Conservation (phyloP, 2,329 filamentous ascomycete genomes). For the Paramyrothecium sp. region DNA sequence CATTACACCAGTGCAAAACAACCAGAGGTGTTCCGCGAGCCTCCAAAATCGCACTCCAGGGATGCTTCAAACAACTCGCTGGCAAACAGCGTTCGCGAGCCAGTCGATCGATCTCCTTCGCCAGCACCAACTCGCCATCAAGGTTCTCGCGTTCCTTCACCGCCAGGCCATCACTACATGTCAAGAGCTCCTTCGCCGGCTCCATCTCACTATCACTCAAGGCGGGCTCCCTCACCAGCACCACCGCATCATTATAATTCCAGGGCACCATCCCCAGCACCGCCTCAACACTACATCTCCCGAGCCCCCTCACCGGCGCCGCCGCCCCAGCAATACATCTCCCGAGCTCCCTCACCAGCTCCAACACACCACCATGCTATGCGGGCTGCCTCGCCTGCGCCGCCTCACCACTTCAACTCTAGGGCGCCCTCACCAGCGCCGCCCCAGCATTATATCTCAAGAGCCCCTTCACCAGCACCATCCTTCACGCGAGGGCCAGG, state of each 20-base stretch:
- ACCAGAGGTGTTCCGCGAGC: slow-evolving; percentile 53
- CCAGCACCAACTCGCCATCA: slow-evolving; percentile 26
- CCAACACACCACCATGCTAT: slow-evolving; percentile 24
- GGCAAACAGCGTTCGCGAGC: slow-evolving; percentile 17
- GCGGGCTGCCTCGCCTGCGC: slow-evolving; percentile 24
- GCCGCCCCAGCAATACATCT: slow-evolving; percentile 2
- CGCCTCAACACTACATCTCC: slow-evolving; percentile 26
- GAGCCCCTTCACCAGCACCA: slow-evolving; percentile 36
- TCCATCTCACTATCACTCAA: slow-evolving; percentile 16
- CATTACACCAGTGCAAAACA: slow-evolving; percentile 64
- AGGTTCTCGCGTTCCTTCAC: neutral
- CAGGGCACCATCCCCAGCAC: slow-evolving; percentile 36
- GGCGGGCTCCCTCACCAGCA: slow-evolving; percentile 24
- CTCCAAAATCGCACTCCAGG: slow-evolving; percentile 30
- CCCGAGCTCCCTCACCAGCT: slow-evolving; percentile 11
- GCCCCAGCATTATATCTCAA: slow-evolving; percentile 24
- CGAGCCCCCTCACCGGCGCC: slow-evolving; percentile 9
- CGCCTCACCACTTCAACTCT: slow-evolving; percentile 23
- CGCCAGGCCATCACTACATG: slow-evolving; percentile 9
- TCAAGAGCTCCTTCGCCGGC: slow-evolving; percentile 30
- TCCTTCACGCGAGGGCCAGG: slow-evolving; percentile 22
- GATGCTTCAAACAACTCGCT: slow-evolving; percentile 42
- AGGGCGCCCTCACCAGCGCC: slow-evolving; percentile 26
- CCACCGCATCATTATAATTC: slow-evolving; percentile 26
- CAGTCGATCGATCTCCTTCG: slow-evolving; percentile 25